Evolutionary conservation across 768 basidiomycete species (phyloP).

Genomic region (Crassisporium funariophilum): DNA sequence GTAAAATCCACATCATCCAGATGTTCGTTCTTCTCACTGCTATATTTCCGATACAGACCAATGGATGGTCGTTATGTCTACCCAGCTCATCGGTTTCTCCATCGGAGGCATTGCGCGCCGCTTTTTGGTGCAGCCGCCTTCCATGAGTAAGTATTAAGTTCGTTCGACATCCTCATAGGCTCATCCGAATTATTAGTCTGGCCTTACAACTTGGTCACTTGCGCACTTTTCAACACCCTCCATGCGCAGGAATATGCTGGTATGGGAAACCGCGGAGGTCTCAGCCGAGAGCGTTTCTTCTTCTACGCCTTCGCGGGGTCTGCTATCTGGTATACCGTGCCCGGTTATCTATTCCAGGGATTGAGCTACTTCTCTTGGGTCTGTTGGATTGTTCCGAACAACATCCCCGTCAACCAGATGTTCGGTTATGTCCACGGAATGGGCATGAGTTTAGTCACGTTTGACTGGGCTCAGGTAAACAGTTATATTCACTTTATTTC

Average conservation of each 20-base stretch:
- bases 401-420: conserved; percentile 69
- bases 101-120: conserved; percentile 72
- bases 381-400: conserved; percentile 69
- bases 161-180: conserved; percentile 15
- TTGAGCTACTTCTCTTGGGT: conserved; percentile 64
- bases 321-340: conserved; percentile 66
- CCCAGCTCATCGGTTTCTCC: conserved; percentile 81
- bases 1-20: conserved; percentile 27
- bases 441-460: conserved; percentile 76
- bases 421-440: conserved; percentile 67
- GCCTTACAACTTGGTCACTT: conserved; percentile 75
- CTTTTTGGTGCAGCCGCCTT: conserved; percentile 74
- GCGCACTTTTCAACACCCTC: conserved; percentile 78
- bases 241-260: conserved; percentile 75
- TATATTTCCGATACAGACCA: conserved; percentile 49
- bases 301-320: conserved; percentile 60
- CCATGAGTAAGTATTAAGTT: conserved; percentile 54
- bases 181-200: conserved; percentile 59
- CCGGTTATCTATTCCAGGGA: conserved; percentile 73
- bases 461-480: conserved; percentile 88
- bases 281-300: conserved; percentile 81
- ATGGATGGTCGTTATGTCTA: conserved; percentile 78
- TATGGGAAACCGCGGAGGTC: conserved; percentile 60
- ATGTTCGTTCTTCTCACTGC: not conserved
- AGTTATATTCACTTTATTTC: no score